Conservation (phyloP, 768 basidiomycete genomes). For the Trametes cinnabarina region DNA sequence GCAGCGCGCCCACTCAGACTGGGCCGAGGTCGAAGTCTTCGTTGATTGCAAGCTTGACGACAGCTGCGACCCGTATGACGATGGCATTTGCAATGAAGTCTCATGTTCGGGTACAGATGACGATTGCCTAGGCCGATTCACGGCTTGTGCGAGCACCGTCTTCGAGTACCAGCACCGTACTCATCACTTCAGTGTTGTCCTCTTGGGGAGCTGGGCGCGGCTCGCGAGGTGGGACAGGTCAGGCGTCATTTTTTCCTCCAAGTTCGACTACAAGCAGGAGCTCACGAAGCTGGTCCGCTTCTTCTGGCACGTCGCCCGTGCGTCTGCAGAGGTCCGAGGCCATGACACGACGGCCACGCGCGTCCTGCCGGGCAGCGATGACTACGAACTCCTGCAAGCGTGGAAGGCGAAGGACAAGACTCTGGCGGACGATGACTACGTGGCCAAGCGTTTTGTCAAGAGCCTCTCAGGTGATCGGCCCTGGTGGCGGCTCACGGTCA, state of each 20-base stretch:
- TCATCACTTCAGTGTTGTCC: background rate
- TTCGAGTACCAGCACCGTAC: slow-evolving; percentile 1
- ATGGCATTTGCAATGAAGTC: background rate
- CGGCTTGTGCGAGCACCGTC: background rate
- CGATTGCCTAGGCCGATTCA: background rate
- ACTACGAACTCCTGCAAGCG: background rate
- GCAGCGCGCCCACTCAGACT: background rate
- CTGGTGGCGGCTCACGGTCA: background rate
- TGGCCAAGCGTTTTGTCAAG: background rate
- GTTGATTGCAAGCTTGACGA: background rate
- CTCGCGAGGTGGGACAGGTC: background rate
- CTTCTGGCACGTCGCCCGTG: background rate
- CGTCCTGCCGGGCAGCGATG: background rate
- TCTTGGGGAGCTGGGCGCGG: background rate
- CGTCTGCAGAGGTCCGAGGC: background rate
- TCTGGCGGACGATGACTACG: background rate
- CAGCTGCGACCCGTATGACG: background rate
- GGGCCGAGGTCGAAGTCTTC: background rate
- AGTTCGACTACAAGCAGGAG: background rate
- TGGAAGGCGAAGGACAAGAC: background rate
- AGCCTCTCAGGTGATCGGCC: background rate
- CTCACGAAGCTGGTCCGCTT: background rate
- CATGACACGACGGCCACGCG: background rate
- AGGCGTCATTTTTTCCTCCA: background rate
- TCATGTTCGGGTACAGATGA: background rate